Conservation (phyloP, 2,329 filamentous ascomycete genomes). For the Aschersonia sp. region DNA sequence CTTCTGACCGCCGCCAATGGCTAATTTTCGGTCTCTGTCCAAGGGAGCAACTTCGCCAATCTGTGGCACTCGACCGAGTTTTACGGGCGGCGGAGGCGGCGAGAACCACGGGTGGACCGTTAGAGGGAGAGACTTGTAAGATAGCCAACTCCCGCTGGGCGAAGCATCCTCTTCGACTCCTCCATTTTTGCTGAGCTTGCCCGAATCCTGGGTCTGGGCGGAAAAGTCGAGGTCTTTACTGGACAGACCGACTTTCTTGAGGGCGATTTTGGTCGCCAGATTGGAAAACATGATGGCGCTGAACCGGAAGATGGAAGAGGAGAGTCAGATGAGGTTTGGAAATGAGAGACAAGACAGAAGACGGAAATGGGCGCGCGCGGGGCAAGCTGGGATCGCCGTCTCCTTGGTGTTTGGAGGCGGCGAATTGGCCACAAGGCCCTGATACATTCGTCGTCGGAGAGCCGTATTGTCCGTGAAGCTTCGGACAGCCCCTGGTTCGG, state of each 20-base stretch:
- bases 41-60: constrained; percentile 32
- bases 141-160: constrained; percentile 26
- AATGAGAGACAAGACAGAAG: neutral
- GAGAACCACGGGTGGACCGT: constrained; percentile 38
- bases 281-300: neutral
- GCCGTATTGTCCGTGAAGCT: too few species aligned
- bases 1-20: constrained; percentile 26
- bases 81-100: constrained; percentile 33
- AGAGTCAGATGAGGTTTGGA: neutral
- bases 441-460: too few species aligned
- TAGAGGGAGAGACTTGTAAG: constrained; percentile 31
- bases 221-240: neutral
- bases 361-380: too few species aligned
- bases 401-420: neutral
- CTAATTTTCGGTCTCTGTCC: constrained; percentile 29
- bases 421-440: neutral
- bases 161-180: constrained; percentile 5
- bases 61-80: constrained; percentile 27
- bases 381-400: neutral
- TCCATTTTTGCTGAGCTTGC: neutral
- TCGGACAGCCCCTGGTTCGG: too few species aligned
- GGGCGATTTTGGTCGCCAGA: neutral
- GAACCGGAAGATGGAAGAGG: neutral
- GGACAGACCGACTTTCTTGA: neutral
- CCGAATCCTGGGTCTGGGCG: neutral